phyloP scores from a whole-genome alignment of 2,329 filamentous ascomycete species.

The Diaporthe destruens region DNA sequence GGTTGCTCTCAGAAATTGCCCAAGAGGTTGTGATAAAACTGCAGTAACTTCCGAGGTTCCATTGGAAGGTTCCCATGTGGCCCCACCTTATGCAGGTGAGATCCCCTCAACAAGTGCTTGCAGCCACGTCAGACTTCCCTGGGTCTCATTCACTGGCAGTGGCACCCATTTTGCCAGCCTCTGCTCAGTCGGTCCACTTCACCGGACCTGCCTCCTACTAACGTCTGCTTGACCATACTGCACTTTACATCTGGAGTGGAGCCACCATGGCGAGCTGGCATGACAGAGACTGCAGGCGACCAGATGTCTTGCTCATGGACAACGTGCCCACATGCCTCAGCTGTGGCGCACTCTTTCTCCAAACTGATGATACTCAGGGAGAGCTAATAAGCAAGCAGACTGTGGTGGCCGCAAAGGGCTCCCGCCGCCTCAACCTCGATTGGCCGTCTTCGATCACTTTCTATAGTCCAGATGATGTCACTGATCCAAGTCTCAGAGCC shows the following conservation, averaged over 20 bases:
- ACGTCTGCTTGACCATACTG: neutral
- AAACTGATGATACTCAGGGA: neutral
- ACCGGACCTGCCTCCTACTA: neutral
- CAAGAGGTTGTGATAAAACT: too few relatives aligned
- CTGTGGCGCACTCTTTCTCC: neutral
- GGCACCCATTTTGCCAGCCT: too few relatives aligned
- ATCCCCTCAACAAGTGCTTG: neutral
- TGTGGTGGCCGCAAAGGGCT: too few relatives aligned
- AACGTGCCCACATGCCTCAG: neutral
- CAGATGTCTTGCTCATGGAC: conserved; percentile 9
- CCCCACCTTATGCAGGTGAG: conserved; percentile 13
- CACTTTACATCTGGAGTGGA: neutral
- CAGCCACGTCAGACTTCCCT: neutral
- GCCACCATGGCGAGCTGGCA: neutral
- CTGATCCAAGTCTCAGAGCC: neutral
- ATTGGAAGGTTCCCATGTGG: too few relatives aligned
- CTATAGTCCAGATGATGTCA: neutral
- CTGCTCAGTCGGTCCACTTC: too few relatives aligned
- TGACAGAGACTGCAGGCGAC: conserved; percentile 2
- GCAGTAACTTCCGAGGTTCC: too few relatives aligned
- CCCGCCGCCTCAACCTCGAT: neutral
- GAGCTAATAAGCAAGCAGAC: neutral
- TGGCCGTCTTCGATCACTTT: conserved; percentile 17
- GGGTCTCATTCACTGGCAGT: too few relatives aligned
- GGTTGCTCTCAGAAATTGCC: too few relatives aligned